Percentiles rank a stretch among this genome's conserved stretches.
Conservation (phyloP, 2,329 filamentous ascomycete genomes). For the Domatiomyces catenatus region DNA sequence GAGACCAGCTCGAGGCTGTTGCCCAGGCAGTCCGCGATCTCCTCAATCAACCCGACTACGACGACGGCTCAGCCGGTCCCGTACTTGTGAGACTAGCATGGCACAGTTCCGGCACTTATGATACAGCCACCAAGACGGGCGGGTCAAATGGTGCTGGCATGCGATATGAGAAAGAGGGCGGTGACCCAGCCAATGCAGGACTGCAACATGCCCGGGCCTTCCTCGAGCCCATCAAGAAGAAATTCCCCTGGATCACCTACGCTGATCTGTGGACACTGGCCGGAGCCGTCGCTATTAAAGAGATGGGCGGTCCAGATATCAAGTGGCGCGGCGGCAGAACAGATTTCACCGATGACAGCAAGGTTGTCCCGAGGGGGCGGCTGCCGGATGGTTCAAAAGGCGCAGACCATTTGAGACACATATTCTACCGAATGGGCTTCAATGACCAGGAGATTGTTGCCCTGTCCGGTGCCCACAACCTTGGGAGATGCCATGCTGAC, state of each 20-base stretch:
- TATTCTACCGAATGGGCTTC: slow-evolving; percentile 47
- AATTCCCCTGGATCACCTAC: slow-evolving; percentile 50
- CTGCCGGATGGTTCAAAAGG: slow-evolving; percentile 41
- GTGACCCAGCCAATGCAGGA: slow-evolving; percentile 50
- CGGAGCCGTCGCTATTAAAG: slow-evolving; percentile 42
- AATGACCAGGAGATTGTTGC: slow-evolving; percentile 46
- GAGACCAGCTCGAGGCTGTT: slow-evolving; percentile 29
- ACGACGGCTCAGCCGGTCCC: slow-evolving; percentile 49
- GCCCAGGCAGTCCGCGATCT: slow-evolving; percentile 39
- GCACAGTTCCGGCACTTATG: slow-evolving; percentile 51
- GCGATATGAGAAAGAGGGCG: slow-evolving; percentile 49
- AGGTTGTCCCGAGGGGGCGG: slow-evolving; percentile 42
- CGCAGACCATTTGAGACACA: slow-evolving; percentile 38
- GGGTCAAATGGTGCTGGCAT: slow-evolving; percentile 51
- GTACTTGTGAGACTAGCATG: slow-evolving; percentile 50
- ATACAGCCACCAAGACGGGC: slow-evolving; percentile 43
- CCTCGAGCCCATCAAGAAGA: slow-evolving; percentile 45
- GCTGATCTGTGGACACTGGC: slow-evolving; percentile 51
- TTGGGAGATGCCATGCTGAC: slow-evolving; percentile 41
- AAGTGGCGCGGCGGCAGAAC: slow-evolving; percentile 44
- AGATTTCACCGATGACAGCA: slow-evolving; percentile 46
- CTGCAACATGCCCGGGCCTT: slow-evolving; percentile 49
- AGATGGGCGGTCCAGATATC: slow-evolving; percentile 45
- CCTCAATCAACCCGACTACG: slow-evolving; percentile 46
- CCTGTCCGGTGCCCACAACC: slow-evolving; percentile 40